Percentiles rank a stretch among this genome's conserved stretches.
These are phyloP conservation scores for Colletotrichum siamense DNA, from an alignment of 2,329 filamentous ascomycete genomes.

Conservation along the genomic window DNA sequence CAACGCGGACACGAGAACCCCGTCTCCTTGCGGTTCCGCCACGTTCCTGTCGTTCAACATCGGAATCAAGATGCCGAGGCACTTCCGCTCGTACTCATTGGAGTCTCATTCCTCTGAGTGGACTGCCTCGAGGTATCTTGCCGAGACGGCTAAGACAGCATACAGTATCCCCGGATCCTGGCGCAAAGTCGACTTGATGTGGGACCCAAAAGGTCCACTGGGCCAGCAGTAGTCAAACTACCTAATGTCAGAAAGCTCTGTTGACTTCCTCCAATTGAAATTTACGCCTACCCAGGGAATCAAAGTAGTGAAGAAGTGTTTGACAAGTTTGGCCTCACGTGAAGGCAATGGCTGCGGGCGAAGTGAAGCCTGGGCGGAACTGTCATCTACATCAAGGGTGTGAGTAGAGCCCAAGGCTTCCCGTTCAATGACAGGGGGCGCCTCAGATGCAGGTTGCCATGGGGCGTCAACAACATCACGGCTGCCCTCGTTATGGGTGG, in stretches of 20 bases:
- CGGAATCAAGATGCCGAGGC: background rate
- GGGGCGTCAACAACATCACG: background rate
- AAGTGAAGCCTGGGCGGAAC: background rate
- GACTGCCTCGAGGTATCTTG: background rate
- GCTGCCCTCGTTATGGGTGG: background rate
- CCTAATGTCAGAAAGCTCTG: background rate
- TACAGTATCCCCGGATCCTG: background rate
- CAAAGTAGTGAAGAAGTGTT: background rate
- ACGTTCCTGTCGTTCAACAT: background rate
- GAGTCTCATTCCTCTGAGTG: background rate
- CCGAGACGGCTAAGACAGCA: background rate
- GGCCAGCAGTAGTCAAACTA: background rate
- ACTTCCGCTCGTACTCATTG: background rate
- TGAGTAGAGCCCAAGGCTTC: background rate
- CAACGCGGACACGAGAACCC: background rate
- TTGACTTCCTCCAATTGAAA: background rate
- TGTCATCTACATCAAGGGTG: background rate
- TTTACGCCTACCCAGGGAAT: background rate
- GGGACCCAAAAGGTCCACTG: background rate
- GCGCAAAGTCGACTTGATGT: background rate
- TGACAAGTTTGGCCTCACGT: background rate
- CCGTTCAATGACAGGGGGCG: rapidly evolving
- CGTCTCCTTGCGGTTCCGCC: background rate
- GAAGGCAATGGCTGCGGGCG: background rate
- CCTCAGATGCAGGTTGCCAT: background rate